Conservation (phyloP, 768 basidiomycete genomes). For the Dentipellis fragilis region DNA sequence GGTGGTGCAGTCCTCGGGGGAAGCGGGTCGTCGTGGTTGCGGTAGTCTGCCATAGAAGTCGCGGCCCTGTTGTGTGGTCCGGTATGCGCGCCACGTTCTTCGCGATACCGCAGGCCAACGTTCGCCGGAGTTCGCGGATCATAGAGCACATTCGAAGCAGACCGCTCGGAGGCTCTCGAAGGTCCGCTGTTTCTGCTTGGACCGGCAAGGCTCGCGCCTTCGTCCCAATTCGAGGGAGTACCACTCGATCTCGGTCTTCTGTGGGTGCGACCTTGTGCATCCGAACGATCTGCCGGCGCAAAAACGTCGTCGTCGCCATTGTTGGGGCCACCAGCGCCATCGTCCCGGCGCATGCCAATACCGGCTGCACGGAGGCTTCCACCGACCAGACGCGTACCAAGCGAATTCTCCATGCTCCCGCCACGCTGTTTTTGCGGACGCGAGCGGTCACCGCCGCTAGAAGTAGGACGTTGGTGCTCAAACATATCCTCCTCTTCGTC, state of each 20-base stretch:
- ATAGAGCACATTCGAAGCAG: neutral
- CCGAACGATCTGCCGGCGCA: neutral
- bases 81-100: constrained; percentile 10
- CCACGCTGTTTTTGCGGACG: constrained; percentile 47
- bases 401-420: constrained; percentile 63
- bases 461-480: constrained; percentile 4
- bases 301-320: constrained; percentile 26
- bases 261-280: neutral
- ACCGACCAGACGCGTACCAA: constrained; percentile 51
- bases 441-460: constrained; percentile 17
- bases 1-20: constrained; percentile 31
- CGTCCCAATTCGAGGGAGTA: neutral
- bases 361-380: constrained; percentile 69
- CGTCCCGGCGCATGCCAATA: constrained; percentile 31
- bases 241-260: neutral
- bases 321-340: neutral
- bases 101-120: neutral
- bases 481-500: constrained; percentile 15
- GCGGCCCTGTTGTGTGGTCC: constrained; percentile 13
- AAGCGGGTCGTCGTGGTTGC: constrained; percentile 14
- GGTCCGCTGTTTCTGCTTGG: constrained; percentile 1
- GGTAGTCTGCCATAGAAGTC: constrained; percentile 27
- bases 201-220: neutral
- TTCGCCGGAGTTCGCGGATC: constrained; percentile 16
- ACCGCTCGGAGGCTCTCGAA: constrained; percentile 2